Evolutionary conservation across 129 eudicot species (phyloP), one percentile per base, ranked within the genome.

Genomic region (Tagetes patula): DNA sequence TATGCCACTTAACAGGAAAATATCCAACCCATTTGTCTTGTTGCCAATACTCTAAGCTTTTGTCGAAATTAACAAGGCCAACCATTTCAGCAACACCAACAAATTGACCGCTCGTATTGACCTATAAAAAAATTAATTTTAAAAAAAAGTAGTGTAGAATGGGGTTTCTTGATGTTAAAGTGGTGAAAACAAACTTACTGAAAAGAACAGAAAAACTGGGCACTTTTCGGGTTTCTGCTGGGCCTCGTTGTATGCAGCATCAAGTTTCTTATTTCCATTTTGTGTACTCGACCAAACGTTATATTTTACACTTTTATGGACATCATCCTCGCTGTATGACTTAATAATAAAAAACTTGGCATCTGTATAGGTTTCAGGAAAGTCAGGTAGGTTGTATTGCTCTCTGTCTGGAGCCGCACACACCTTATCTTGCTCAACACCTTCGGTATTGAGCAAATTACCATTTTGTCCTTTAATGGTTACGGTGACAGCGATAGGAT

Each of bases 21-120:
- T 92, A 88, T 4, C 97, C 97, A 60, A 85, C 80, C 97, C 97
- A 88, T 65, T 91, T 91, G 86, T 91, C 96, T 70, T 91, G 97
- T 62, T 91, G 96, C 97, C 97, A 88, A 70, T 84, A 91, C 34
- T 91, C 96, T 13, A 91, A 75, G 49, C 82, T 91, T 90, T 84
- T 88, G 86, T 88, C 56, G 40, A 88, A 88, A 78, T 91, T 92
- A 78, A 88, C 96, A 3, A 88, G 88, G 1, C 96, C 97, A n/a
- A 79, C 78, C 96, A 91, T 91, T 72, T 91, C 97, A 0, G 97
- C 97, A 67, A 86, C 77, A 5, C 97, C 96, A 55, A 91, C 92
- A 81, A 91, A 91, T 41, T 86, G 97, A 3, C 96, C 97, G 60
- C 96, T 88, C 11, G 92, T 82, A 68, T 91, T 88, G 33, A 91